Evolutionary conservation across 345 rosid genomes (phyloP).

Genomic region (Sapria himalayana): DNA sequence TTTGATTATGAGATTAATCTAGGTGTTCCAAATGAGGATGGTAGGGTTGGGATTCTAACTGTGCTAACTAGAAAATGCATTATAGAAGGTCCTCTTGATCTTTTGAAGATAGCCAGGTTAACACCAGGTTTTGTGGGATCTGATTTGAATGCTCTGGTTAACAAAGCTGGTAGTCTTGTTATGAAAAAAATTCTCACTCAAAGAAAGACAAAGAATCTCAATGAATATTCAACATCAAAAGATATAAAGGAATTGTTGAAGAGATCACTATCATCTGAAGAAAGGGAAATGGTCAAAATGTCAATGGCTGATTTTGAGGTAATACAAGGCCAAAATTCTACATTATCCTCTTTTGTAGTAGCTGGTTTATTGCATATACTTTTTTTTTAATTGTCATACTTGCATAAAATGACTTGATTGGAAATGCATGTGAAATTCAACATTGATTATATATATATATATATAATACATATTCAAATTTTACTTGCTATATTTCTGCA

Average conservation of each 20-base stretch:
- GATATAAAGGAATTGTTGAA: conserved; percentile 45
- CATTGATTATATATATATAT: too few relatives aligned
- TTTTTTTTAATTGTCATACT: too few relatives aligned
- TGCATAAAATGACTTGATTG: too few relatives aligned
- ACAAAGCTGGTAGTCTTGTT: conserved; percentile 70
- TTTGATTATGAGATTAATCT: conserved; percentile 81
- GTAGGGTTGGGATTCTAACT: conserved; percentile 59
- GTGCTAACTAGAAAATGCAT: conserved; percentile 40
- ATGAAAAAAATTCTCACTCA: conserved; percentile 36
- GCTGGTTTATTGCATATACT: too few relatives aligned
- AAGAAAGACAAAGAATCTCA: conserved; percentile 32
- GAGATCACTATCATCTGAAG: conserved; percentile 59
- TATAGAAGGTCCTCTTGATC: conserved; percentile 64
- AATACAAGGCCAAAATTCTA: too few relatives aligned
- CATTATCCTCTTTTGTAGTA: too few relatives aligned
- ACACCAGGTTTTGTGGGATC: conserved; percentile 98
- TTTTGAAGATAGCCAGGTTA: conserved; percentile 57
- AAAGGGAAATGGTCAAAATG: conserved; percentile 46
- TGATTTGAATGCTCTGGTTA: conserved; percentile 55
- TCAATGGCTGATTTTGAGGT: conserved; percentile 83
- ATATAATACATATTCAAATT: too few relatives aligned
- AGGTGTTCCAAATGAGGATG: conserved; percentile 62
- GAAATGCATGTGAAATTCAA: too few relatives aligned
- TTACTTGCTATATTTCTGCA: too few relatives aligned
- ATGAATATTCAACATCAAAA: conserved; percentile 13